Evolutionary conservation across 106 monocot genomes (phyloP).

Genomic region (Posidonia australis): DNA sequence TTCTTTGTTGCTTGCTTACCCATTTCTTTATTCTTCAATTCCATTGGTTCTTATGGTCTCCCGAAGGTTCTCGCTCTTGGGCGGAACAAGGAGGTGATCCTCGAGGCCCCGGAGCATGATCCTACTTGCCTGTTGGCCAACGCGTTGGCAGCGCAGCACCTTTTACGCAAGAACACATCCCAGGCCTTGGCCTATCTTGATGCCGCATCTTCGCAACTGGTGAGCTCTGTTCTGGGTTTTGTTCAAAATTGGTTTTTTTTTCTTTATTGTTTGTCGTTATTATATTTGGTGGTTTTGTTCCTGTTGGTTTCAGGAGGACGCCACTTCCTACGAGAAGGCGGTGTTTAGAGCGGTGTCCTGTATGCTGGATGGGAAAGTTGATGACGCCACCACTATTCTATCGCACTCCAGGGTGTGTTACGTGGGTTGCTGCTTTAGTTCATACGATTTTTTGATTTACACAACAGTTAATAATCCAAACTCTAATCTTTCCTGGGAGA

Average conservation of each 20-base stretch:
- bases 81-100: conserved; percentile 32
- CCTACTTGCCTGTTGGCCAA: conserved; percentile 48
- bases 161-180: conserved; percentile 15
- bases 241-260: not conserved
- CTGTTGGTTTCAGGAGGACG: conserved; percentile 17
- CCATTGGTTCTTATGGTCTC: no score
- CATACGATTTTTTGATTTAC: not conserved
- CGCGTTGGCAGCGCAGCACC: conserved; percentile 34
- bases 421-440: not conserved
- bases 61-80: conserved; percentile 34
- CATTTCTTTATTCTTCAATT: no score
- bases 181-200: conserved; percentile 20
- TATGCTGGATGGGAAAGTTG: conserved; percentile 27
- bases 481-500: no score
- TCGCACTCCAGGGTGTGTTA: conserved; percentile 29
- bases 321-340: conserved; percentile 43
- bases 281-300: not conserved
- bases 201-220: conserved; percentile 24
- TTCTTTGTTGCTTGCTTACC: no score
- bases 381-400: conserved; percentile 27
- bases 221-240: not conserved
- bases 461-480: no score
- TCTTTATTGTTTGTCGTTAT: not conserved
- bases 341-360: conserved; percentile 36
- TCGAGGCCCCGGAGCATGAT: conserved; percentile 33